These are phyloP conservation scores for Purshia tridentata DNA, from an alignment of 306 rosid species.

Conservation along the genomic window DNA sequence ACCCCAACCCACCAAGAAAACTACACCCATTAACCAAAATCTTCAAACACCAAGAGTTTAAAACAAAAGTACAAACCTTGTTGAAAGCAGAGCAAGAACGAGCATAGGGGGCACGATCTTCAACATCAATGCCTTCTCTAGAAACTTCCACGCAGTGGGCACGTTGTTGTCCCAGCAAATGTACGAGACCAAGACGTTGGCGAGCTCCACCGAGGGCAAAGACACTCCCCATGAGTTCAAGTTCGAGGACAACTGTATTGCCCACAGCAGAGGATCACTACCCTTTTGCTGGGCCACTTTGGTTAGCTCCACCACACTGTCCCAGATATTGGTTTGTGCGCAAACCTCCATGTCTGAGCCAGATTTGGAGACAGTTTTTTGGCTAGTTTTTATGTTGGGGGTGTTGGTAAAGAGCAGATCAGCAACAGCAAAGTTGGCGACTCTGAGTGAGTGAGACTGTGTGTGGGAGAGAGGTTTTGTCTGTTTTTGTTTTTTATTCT, in stretches of 20 bases:
- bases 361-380: constrained; percentile 1
- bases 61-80: constrained; percentile 43
- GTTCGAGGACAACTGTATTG: constrained; percentile 63
- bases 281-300: constrained; percentile 78
- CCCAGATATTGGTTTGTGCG: constrained; percentile 37
- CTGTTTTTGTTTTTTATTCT: not conserved
- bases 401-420: not conserved
- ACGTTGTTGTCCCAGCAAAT: constrained; percentile 95
- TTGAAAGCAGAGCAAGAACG: constrained; percentile 75
- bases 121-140: constrained; percentile 70
- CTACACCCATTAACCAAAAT: constrained; percentile 4
- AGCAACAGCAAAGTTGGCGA: not conserved
- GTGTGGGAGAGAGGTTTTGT: not conserved
- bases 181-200: constrained; percentile 66
- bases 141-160: constrained; percentile 88
- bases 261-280: constrained; percentile 85
- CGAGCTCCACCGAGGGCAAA: constrained; percentile 74
- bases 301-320: constrained; percentile 58
- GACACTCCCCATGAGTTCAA: constrained; percentile 72
- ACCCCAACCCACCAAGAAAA: not conserved
- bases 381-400: not conserved
- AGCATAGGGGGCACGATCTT: constrained; percentile 81
- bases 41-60: not conserved
- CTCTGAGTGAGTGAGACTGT: not conserved
- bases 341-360: constrained; percentile 50